These are phyloP conservation scores for Coprinopsis cinerea DNA, from an alignment of 768 basidiomycete species.

Conservation along the genomic window DNA sequence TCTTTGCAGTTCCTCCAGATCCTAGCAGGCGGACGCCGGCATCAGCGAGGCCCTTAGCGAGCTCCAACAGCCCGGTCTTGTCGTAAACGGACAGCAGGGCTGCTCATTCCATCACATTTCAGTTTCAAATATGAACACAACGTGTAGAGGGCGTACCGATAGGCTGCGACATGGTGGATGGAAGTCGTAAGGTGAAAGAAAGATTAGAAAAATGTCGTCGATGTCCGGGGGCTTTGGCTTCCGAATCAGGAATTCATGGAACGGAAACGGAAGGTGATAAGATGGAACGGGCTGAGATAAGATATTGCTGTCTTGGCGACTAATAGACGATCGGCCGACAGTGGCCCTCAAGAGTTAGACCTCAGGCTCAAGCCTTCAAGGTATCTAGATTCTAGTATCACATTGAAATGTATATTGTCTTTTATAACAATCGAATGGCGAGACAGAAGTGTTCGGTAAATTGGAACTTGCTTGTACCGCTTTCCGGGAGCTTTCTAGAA, in stretches of 20 bases:
- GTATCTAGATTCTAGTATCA: too few relatives aligned
- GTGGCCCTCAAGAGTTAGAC: too few relatives aligned
- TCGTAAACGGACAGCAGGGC: constrained; percentile 96
- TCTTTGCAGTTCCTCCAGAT: constrained; percentile 96
- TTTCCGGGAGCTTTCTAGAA: too few relatives aligned
- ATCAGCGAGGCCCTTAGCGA: constrained; percentile 77
- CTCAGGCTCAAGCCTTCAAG: too few relatives aligned
- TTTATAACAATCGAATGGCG: too few relatives aligned
- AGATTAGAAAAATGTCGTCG: neutral
- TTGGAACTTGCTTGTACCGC: too few relatives aligned
- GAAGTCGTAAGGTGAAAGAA: neutral
- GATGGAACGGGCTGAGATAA: neutral
- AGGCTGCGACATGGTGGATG: constrained; percentile 24
- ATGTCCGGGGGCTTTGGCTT: neutral
- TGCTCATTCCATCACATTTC: constrained; percentile 19
- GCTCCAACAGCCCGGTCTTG: constrained; percentile 83
- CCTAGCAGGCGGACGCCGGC: constrained; percentile 86
- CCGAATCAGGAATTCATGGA: too few relatives aligned
- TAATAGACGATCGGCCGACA: too few relatives aligned
- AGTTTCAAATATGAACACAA: neutral
- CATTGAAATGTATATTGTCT: too few relatives aligned
- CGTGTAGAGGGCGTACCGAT: constrained; percentile 18
- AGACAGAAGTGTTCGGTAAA: too few relatives aligned
- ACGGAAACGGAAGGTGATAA: neutral
- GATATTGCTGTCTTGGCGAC: too few relatives aligned